These are phyloP conservation scores for Catharanthus roseus DNA, from an alignment of 257 asterid species.

Conservation along the genomic window DNA sequence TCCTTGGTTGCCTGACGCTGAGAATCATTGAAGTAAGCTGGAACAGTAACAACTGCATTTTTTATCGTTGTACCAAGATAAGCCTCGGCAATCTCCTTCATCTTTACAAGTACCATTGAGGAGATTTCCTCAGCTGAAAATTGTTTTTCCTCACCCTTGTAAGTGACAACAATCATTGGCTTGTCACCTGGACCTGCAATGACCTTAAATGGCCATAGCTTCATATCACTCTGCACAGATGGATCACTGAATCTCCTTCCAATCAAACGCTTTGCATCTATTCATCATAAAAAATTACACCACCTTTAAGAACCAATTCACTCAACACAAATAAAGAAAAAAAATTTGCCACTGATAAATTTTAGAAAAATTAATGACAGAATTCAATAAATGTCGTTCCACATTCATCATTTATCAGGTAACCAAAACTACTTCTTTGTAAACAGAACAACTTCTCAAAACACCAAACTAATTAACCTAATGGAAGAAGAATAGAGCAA, in stretches of 20 bases:
- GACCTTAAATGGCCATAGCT: slow-evolving; percentile 33
- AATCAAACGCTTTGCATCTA: slow-evolving; percentile 22
- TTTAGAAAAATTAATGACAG: too few species aligned
- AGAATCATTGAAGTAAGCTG: slow-evolving; percentile 26
- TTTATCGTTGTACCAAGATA: slow-evolving; percentile 22
- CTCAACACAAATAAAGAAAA: too few species aligned
- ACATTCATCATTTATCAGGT: too few species aligned
- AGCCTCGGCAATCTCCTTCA: slow-evolving; percentile 29
- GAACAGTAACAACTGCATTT: slow-evolving; percentile 29
- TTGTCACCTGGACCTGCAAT: slow-evolving; percentile 21
- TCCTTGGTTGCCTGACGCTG: slow-evolving; percentile 28
- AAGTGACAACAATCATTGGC: slow-evolving; percentile 24
- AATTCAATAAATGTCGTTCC: background rate
- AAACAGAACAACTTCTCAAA: too few species aligned
- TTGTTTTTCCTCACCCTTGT: slow-evolving; percentile 28
- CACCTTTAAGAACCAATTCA: background rate
- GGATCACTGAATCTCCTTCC: slow-evolving; percentile 25
- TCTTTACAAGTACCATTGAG: slow-evolving; percentile 25
- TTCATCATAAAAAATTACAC: background rate
- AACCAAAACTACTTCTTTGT: background rate
- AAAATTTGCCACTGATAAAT: background rate
- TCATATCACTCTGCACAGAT: slow-evolving; percentile 20
- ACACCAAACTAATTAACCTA: too few species aligned
- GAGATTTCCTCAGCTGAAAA: slow-evolving; percentile 30
- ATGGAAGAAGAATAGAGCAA: too few species aligned